Evolutionary conservation across 176 grass and related monocot species (phyloP).

Genomic region (Sorghum bicolor): Sorghum_bicolor_NCBIv3 NC_012872.2:52975501-52976000

Average conservation of each 20-base stretch:
- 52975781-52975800: neutral
- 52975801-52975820: constrained; percentile 26
- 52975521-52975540: constrained; percentile 43
- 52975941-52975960: neutral
- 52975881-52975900: constrained; percentile 39
- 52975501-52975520: constrained; percentile 51
- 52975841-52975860: constrained; percentile 50
- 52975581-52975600: constrained; percentile 48
- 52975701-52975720: constrained; percentile 57
- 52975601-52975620: constrained; percentile 28
- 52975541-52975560: constrained; percentile 44
- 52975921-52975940: constrained; percentile 15
- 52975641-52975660: neutral
- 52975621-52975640: constrained; percentile 4
- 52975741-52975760: neutral
- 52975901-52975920: constrained; percentile 54
- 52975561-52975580: constrained; percentile 47
- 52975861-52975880: constrained; percentile 23
- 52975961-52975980: neutral
- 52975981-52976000: neutral
- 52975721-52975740: constrained; percentile 55
- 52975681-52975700: constrained; percentile 56
- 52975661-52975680: constrained; percentile 57
- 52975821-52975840: constrained; percentile 63
- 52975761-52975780: neutral